phyloP scores from a whole-genome alignment of 2,329 filamentous ascomycete species.

The Dendryphion nanum region DNA sequence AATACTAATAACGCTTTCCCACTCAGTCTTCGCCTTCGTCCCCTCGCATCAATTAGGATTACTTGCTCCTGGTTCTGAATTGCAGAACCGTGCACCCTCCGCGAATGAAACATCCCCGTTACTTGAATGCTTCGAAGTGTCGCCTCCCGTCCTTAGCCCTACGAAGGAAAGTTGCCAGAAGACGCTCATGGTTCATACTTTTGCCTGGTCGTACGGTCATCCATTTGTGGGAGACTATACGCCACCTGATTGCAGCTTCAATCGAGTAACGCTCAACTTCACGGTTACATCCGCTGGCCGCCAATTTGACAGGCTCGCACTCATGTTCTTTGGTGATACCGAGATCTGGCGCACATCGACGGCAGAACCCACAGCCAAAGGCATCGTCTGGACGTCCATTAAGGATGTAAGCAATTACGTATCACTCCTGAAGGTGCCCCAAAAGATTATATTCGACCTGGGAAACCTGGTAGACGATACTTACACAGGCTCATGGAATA shows the following conservation, averaged over 20 bases:
- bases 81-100: conserved; percentile 19
- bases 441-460: conserved; percentile 75
- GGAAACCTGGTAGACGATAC: conserved; percentile 66
- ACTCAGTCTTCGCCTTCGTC: conserved; percentile 20
- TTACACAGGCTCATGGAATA: conserved; percentile 73
- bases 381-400: conserved; percentile 72
- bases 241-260: conserved; percentile 69
- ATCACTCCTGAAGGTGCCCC: conserved; percentile 64
- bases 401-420: conserved; percentile 77
- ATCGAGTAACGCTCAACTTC: conserved; percentile 72
- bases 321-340: conserved; percentile 73
- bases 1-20: conserved; percentile 35
- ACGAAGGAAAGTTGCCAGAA: conserved; percentile 46
- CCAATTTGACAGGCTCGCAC: conserved; percentile 73
- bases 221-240: conserved; percentile 69
- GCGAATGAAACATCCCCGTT: conserved; percentile 27
- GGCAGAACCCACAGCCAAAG: conserved; percentile 68
- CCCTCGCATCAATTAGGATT: conserved; percentile 15
- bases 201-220: conserved; percentile 69
- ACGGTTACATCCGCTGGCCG: conserved; percentile 69
- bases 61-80: conserved; percentile 9
- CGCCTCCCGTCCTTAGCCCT: conserved; percentile 62
- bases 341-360: conserved; percentile 85
- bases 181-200: conserved; percentile 68
- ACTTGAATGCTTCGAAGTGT: conserved; percentile 68